A percentile compares a stretch with the other conserved stretches of the same genome.
phyloP scores from a whole-genome alignment of 768 basidiomycete species.

The Phanerodontia chrysosporium region DNA sequence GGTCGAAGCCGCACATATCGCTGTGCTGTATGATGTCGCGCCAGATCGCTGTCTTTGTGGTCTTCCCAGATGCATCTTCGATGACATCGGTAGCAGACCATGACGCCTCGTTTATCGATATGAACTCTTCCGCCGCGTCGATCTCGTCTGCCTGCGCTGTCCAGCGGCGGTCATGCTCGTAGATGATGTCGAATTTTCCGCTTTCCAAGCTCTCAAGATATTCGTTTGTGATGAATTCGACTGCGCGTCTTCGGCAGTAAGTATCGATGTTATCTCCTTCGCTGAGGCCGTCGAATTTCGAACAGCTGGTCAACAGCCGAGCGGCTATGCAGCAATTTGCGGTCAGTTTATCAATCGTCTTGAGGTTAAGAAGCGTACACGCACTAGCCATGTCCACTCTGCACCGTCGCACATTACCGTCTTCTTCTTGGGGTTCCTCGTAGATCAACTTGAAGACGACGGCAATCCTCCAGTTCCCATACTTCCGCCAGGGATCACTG shows the following conservation, averaged over 20 bases:
- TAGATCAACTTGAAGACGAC: constrained; percentile 18
- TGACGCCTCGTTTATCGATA: not conserved
- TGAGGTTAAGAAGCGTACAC: not conserved
- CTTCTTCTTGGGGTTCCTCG: constrained; percentile 5
- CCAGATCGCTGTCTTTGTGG: constrained; percentile 6
- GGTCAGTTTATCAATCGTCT: constrained; percentile 7
- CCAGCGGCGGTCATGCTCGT: constrained; percentile 12
- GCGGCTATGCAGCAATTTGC: not conserved
- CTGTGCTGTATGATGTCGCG: constrained; percentile 13
- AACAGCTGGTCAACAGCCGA: constrained; percentile 1
- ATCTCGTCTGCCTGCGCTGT: not conserved
- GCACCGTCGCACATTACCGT: constrained; percentile 14
- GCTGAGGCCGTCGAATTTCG: not conserved
- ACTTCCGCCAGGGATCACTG: too few species aligned
- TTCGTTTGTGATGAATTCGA: constrained; percentile 16
- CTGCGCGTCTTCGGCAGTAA: constrained; percentile 6
- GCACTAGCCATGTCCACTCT: constrained; percentile 17
- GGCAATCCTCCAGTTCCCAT: constrained; percentile 21
- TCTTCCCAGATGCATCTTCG: constrained; percentile 19
- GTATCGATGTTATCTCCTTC: constrained; percentile 3
- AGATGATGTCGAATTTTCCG: constrained; percentile 16
- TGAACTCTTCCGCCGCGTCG: constrained; percentile 11
- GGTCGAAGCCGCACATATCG: constrained; percentile 21
- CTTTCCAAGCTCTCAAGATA: constrained; percentile 20
- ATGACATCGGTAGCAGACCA: not conserved